Conservation (phyloP, 176 grass and related monocot species). For the Eragrostis curvula region DNA sequence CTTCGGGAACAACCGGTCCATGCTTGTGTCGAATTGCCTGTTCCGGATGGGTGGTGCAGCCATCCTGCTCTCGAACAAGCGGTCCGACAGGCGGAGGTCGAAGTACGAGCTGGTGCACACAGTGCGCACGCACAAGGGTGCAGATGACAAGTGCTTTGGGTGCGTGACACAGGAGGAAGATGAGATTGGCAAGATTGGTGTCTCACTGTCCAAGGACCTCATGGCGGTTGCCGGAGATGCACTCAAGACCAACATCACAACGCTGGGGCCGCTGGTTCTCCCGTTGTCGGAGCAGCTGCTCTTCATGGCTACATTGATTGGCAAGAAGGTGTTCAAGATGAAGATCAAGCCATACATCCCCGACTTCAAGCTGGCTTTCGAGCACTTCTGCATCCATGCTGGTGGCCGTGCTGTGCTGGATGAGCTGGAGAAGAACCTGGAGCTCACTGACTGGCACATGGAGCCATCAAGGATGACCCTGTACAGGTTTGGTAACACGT, state of each 20-base stretch:
- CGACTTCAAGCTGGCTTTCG: slow-evolving; percentile 95
- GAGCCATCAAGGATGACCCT: slow-evolving; percentile 94
- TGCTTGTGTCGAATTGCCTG: slow-evolving; percentile 91
- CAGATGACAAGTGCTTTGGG: slow-evolving; percentile 78
- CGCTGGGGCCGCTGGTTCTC: slow-evolving; percentile 80
- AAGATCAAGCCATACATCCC: slow-evolving; percentile 97
- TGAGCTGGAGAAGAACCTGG: slow-evolving; percentile 91
- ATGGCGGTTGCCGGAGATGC: slow-evolving; percentile 94
- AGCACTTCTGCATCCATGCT: slow-evolving; percentile 95
- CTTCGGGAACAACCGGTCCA: slow-evolving; percentile 85
- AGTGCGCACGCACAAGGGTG: slow-evolving; percentile 90
- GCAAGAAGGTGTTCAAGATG: slow-evolving; percentile 84
- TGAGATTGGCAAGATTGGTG: slow-evolving; percentile 60
- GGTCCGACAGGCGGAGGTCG: slow-evolving; percentile 57
- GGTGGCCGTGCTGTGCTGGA: slow-evolving; percentile 89
- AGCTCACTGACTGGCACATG: slow-evolving; percentile 92
- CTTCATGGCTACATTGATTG: slow-evolving; percentile 79
- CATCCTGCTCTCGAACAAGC: slow-evolving; percentile 79
- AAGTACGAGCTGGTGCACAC: slow-evolving; percentile 96
- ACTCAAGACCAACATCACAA: slow-evolving; percentile 97
- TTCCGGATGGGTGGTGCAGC: slow-evolving; percentile 92
- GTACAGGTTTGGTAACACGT: slow-evolving; percentile 91
- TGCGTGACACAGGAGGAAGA: slow-evolving; percentile 95
- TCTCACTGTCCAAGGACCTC: slow-evolving; percentile 91
- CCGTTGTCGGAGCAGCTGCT: slow-evolving; percentile 87